phyloP scores from a whole-genome alignment of 176 grass and related monocot species.

The Bromus sterilis region DNA sequence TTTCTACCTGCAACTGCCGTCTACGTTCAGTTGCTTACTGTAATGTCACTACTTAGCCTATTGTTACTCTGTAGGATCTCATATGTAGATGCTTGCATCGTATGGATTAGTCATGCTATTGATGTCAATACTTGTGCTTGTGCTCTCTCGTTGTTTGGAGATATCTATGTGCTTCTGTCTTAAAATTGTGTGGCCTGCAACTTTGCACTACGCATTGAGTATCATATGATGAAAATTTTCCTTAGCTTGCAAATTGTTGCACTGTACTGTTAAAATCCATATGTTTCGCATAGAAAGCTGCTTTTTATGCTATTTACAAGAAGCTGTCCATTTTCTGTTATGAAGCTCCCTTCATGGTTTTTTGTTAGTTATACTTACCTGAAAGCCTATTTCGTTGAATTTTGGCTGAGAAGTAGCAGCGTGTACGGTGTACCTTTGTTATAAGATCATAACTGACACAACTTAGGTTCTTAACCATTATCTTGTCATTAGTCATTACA shows the following conservation, averaged over 20 bases:
- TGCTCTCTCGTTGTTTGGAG: not conserved
- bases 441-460: not conserved
- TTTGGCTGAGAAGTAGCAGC: not conserved
- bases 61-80: not conserved
- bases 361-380: not conserved
- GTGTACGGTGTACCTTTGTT: not conserved
- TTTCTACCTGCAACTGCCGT: not conserved
- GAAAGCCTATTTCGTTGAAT: not conserved
- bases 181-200: not conserved
- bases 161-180: not conserved
- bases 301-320: not conserved
- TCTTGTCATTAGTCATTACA: not conserved
- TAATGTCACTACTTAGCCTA: not conserved
- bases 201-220: not conserved
- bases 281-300: not conserved
- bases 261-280: not conserved
- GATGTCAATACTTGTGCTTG: not conserved
- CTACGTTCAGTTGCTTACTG: not conserved
- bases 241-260: not conserved
- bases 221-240: not conserved
- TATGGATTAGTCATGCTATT: not conserved
- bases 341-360: not conserved
- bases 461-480: not conserved
- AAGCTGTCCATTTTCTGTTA: not conserved
- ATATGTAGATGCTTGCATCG: not conserved